phyloP scores from a whole-genome alignment of 2,329 filamentous ascomycete genomes.

The Penicillium sp. region DNA sequence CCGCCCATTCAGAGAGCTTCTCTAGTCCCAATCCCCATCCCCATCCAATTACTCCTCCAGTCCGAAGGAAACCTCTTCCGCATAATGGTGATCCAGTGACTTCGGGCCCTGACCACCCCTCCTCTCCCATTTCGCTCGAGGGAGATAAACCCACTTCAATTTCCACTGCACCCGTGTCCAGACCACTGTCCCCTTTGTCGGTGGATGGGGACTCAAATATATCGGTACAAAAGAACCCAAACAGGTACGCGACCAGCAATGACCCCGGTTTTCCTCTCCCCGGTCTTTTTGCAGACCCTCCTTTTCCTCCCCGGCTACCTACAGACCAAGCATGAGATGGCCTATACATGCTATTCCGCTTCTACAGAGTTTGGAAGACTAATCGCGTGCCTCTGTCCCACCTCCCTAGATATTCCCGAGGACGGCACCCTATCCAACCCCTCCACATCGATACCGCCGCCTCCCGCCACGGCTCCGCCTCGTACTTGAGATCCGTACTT shows the following conservation, averaged over 20 bases:
- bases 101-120: slow-evolving; percentile 21
- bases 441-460: slow-evolving; percentile 34
- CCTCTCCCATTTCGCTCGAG: slow-evolving; percentile 25
- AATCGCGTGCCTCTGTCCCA: slow-evolving; percentile 23
- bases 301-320: slow-evolving; percentile 1
- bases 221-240: slow-evolving; percentile 37
- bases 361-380: slow-evolving; percentile 23
- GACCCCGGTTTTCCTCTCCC: slow-evolving; percentile 5
- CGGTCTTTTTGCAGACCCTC: slow-evolving; percentile 4
- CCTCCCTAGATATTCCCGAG: slow-evolving; percentile 40
- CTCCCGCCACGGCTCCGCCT: slow-evolving; percentile 18
- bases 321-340: slow-evolving; percentile 13
- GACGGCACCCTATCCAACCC: slow-evolving; percentile 33
- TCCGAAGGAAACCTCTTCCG: slow-evolving; percentile 56
- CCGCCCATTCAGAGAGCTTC: slow-evolving; percentile 15
- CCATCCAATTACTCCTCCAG: slow-evolving; percentile 35
- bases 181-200: slow-evolving; percentile 23
- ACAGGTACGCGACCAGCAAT: slow-evolving; percentile 35
- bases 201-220: slow-evolving; percentile 28
- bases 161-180: slow-evolving; percentile 16
- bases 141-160: slow-evolving; percentile 23
- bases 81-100: slow-evolving; percentile 45
- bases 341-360: slow-evolving; percentile 21
- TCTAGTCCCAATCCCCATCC: slow-evolving; percentile 13
- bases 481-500: slow-evolving; percentile 20